phyloP scores from a whole-genome alignment of 2,329 filamentous ascomycete genomes.

The Hypoxylon sp. region DNA sequence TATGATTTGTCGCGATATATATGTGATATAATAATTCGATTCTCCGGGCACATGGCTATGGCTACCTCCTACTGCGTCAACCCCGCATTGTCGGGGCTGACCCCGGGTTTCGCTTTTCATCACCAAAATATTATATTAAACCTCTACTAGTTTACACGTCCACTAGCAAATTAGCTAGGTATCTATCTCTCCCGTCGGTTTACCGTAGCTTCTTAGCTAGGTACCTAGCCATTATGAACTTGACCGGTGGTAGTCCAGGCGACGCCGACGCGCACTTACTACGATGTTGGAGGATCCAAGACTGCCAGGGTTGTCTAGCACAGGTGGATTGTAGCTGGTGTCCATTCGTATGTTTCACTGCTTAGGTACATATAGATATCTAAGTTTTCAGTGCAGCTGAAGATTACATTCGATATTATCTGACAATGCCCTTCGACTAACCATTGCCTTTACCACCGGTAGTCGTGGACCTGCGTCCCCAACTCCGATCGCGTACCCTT shows the following conservation, averaged over 20 bases:
- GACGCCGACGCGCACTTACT: slow-evolving; percentile 57
- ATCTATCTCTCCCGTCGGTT: too few species aligned
- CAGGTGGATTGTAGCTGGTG: slow-evolving; percentile 62
- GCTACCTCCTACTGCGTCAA: background rate
- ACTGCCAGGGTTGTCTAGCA: slow-evolving; percentile 60
- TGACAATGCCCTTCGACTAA: too few species aligned
- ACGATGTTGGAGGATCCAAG: slow-evolving; percentile 64
- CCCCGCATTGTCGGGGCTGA: background rate
- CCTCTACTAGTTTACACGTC: background rate
- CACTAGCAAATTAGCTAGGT: background rate
- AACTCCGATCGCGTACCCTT: slow-evolving; percentile 60
- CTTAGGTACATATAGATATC: background rate
- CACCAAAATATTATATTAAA: background rate
- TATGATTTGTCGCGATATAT: background rate
- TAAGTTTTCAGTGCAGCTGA: too few species aligned
- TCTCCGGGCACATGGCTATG: background rate
- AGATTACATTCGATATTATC: too few species aligned
- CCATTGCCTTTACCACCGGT: background rate
- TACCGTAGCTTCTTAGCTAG: background rate
- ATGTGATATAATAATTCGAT: background rate
- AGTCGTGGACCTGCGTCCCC: slow-evolving; percentile 68
- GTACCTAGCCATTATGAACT: slow-evolving; percentile 21
- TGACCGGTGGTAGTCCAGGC: slow-evolving; percentile 2
- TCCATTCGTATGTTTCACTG: slow-evolving; percentile 59
- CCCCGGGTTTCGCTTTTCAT: background rate